These are phyloP conservation scores for Russula virescens DNA, from an alignment of 768 basidiomycete genomes.

Conservation along the genomic window DNA sequence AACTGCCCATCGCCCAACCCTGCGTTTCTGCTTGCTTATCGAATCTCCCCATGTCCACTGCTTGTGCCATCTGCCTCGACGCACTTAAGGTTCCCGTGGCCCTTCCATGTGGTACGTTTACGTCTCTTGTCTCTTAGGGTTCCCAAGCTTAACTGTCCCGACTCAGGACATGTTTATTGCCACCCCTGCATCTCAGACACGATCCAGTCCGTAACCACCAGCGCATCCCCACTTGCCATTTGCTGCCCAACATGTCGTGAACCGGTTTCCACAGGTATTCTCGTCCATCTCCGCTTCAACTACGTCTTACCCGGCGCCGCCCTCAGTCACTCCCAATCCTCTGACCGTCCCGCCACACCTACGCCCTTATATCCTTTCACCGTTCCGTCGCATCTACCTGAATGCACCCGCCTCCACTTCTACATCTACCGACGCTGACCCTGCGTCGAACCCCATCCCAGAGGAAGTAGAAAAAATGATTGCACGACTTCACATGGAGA, in stretches of 20 bases:
- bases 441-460: background rate
- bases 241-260: conserved; percentile 21
- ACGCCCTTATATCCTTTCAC: conserved; percentile 15
- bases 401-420: background rate
- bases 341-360: conserved; percentile 18
- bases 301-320: background rate
- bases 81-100: conserved; percentile 14
- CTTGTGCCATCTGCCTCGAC: conserved; percentile 23
- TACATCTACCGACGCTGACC: background rate
- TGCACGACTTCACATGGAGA: conserved; percentile 18
- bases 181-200: conserved; percentile 11
- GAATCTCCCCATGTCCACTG: conserved; percentile 13
- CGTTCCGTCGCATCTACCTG: conserved; percentile 24
- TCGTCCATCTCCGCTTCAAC: background rate
- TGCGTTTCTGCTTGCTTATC: background rate
- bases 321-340: conserved; percentile 15
- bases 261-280: conserved; percentile 9
- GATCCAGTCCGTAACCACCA: background rate
- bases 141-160: background rate
- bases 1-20: background rate
- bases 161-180: conserved; percentile 18
- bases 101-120: conserved; percentile 21
- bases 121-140: background rate
- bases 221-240: background rate
- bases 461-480: conserved; percentile 4